Conservation (phyloP, 768 basidiomycete species). For the Dendrothele bispora region DNA sequence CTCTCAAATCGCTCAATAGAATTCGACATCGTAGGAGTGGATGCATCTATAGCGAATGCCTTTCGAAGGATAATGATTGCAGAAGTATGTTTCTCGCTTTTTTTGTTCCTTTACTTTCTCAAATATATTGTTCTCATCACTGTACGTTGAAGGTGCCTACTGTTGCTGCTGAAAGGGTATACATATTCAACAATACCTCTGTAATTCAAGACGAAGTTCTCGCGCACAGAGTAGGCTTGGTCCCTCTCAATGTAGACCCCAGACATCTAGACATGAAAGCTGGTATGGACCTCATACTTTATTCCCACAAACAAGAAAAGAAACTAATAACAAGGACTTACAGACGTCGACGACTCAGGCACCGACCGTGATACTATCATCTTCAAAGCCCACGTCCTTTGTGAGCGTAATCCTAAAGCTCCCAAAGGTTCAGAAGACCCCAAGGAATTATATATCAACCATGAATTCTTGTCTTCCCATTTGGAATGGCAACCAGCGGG, state of each 20-base stretch:
- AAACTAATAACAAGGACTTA: too few relatives aligned
- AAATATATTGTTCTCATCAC: conserved; percentile 4
- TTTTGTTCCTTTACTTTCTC: too few relatives aligned
- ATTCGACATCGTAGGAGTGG: conserved; percentile 94
- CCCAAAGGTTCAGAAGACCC: conserved; percentile 57
- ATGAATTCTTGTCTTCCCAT: conserved; percentile 66
- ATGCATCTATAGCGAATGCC: conserved; percentile 95
- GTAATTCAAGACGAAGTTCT: conserved; percentile 94
- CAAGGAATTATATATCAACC: conserved; percentile 66
- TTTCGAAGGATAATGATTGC: conserved; percentile 90
- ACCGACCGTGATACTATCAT: conserved; percentile 93
- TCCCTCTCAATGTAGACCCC: conserved; percentile 89
- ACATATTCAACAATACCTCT: conserved; percentile 92
- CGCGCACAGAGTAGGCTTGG: conserved; percentile 86
- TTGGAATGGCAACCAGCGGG: conserved; percentile 82
- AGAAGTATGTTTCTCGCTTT: conserved; percentile 59
- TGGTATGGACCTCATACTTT: conserved; percentile 30
- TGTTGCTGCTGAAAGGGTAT: conserved; percentile 87
- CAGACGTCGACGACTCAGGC: conserved; percentile 53
- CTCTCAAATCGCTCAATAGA: conserved; percentile 85
- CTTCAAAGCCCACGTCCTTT: conserved; percentile 71
- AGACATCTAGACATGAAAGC: conserved; percentile 59
- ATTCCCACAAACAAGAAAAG: too few relatives aligned
- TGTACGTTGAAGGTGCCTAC: conserved; percentile 73
- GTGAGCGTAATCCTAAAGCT: conserved; percentile 58